Evolutionary conservation across 257 asterid species (phyloP), one percentile per base, ranked within the genome.

Genomic region (Anisodus tanguticus): DNA sequence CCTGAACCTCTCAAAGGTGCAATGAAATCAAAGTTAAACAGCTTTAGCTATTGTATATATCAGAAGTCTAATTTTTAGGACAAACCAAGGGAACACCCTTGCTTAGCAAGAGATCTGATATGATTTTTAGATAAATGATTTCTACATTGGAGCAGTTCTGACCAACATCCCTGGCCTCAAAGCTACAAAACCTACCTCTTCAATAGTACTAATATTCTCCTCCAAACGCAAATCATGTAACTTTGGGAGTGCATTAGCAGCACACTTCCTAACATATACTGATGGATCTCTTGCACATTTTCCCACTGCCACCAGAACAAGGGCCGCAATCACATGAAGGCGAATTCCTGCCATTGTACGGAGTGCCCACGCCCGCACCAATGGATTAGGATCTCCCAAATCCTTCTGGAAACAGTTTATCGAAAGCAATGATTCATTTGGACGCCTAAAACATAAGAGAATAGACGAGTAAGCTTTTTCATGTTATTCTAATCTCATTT

Each of bases 341-440:
- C 99, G 97, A 68, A 97, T 97, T 81, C 99, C 99, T 39, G 99
- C 99, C 98, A 96, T 93, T 55, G 99, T 92, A 31, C 99, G 98
- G 69, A 94, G 97, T 5, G 99, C 98, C 94, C 95, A 89, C 12
- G 98, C 99, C 89, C 99, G 87, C 85, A 95, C 99, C 88, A 97
- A 86, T 35, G 99, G 97, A 84, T 97, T 95, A 3, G 95, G 89
- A 87, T 97, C 98, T 81, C 97, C 98, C 87, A 94, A 88, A 91
- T 97, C 98, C 93, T 95, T 97, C 91, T 97, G 99, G 85, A 97
- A 97, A 91, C 74, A 93, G 87, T 97, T 94, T 88, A 97, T 97
- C 6, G 99, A 97, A 85, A 97, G 90, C 91, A 97, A 83, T 53
- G 97, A 88, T 89, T 97, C 99, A 22, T 90, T 93, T 8, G 99